A percentile compares a stretch with the other conserved stretches of the same genome.
These are phyloP conservation scores for Gracilaria caudata DNA, from an alignment of 23 red algal genomes.

Conservation along the genomic window DNA sequence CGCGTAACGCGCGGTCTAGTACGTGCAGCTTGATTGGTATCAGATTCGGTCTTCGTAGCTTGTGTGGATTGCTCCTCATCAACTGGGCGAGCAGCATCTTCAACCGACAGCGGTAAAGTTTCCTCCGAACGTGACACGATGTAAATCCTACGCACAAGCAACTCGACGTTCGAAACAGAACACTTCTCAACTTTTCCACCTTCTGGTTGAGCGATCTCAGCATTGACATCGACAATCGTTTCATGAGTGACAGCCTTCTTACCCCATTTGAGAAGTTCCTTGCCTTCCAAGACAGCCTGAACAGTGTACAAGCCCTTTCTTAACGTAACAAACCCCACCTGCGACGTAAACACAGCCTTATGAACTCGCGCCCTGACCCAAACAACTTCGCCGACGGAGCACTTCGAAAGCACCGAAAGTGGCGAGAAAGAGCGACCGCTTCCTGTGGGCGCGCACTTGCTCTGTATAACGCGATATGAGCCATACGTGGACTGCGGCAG, in stretches of 20 bases:
- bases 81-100: conserved; percentile 84
- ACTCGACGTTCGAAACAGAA: conserved; percentile 63
- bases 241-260: conserved; percentile 80
- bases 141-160: conserved; percentile 78
- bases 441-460: conserved; percentile 42
- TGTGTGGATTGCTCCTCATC: conserved; percentile 24
- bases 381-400: conserved; percentile 29
- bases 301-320: conserved; percentile 76
- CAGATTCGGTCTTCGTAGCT: background rate
- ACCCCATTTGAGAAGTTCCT: conserved; percentile 84
- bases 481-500: conserved; percentile 66
- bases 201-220: conserved; percentile 55
- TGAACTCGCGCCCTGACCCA: conserved; percentile 94
- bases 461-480: conserved; percentile 78
- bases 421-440: conserved; percentile 58
- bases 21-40: background rate
- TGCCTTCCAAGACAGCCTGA: conserved; percentile 81
- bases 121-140: conserved; percentile 76
- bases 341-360: conserved; percentile 64
- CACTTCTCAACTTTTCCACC: conserved; percentile 79
- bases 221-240: conserved; percentile 86
- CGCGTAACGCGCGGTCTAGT: conserved; percentile 65
- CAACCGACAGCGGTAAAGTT: conserved; percentile 80
- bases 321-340: conserved; percentile 86
- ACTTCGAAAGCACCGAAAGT: conserved; percentile 44